Evolutionary conservation across 2,329 filamentous ascomycete genomes (phyloP).

Genomic region (Calycina herbarum): DNA sequence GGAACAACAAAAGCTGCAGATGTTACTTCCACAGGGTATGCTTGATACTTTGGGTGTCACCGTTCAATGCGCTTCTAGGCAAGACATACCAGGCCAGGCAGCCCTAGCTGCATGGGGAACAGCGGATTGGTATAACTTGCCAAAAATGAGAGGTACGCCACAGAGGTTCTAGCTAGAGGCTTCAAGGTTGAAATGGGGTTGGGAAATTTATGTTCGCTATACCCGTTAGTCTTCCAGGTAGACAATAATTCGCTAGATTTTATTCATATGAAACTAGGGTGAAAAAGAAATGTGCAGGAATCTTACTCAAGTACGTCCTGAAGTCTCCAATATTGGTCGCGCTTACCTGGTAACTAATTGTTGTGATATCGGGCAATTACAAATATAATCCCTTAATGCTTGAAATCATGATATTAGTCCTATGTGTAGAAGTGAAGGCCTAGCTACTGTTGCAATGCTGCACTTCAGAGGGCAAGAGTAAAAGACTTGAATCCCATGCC

Average conservation of each 20-base stretch:
- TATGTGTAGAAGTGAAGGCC: too few relatives aligned
- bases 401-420: too few relatives aligned
- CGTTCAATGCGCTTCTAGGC: constrained; percentile 8
- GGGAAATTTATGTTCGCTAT: constrained; percentile 7
- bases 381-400: too few relatives aligned
- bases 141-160: constrained; percentile 9
- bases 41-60: constrained; percentile 6
- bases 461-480: too few relatives aligned
- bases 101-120: constrained; percentile 4
- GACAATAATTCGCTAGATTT: background rate
- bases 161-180: background rate
- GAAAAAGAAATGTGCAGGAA: too few relatives aligned
- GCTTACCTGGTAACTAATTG: too few relatives aligned
- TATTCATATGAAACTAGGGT: too few relatives aligned
- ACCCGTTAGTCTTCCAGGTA: background rate
- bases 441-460: too few relatives aligned
- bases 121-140: constrained; percentile 8
- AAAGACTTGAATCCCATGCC: too few relatives aligned
- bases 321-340: too few relatives aligned
- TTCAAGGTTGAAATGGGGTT: constrained; percentile 3
- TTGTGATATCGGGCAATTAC: too few relatives aligned
- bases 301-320: too few relatives aligned
- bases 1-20: constrained; percentile 4
- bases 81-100: constrained; percentile 3
- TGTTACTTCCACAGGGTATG: constrained; percentile 8